phyloP scores from a whole-genome alignment of 495 filamentous ascomycete genomes.

The Alectoria sarmentosa region DNA sequence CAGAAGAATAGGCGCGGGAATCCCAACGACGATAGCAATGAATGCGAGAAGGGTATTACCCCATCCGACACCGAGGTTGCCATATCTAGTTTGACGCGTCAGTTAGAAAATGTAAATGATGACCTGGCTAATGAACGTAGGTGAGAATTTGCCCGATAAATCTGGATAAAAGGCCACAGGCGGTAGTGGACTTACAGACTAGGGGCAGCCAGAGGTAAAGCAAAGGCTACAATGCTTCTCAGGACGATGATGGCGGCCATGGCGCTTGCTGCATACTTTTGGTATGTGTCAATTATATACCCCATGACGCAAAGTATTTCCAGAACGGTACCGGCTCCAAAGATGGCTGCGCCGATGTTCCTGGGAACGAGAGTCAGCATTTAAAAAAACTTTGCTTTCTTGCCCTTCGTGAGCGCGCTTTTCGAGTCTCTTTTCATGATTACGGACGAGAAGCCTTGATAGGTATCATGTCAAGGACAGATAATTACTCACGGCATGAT shows the following conservation, averaged over 20 bases:
- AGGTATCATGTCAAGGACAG: constrained; percentile 29
- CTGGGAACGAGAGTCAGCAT: neutral
- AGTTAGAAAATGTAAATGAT: constrained; percentile 19
- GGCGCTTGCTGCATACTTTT: constrained; percentile 36
- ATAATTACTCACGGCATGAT: constrained; percentile 39
- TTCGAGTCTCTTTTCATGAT: neutral
- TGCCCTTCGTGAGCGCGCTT: neutral
- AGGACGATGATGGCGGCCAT: constrained; percentile 43
- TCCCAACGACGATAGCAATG: constrained; percentile 39
- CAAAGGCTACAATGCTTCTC: constrained; percentile 42
- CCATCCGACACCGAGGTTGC: constrained; percentile 30
- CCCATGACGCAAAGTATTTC: constrained; percentile 43
- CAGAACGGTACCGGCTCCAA: constrained; percentile 44
- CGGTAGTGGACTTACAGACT: constrained; percentile 35
- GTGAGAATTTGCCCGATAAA: neutral
- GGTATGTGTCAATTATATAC: constrained; percentile 49
- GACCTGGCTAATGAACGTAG: neutral
- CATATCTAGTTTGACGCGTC: constrained; percentile 30
- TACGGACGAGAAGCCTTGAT: neutral
- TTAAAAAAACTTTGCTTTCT: neutral
- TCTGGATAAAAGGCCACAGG: neutral
- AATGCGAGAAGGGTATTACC: constrained; percentile 47
- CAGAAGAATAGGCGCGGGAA: constrained; percentile 46
- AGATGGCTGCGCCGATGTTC: constrained; percentile 38
- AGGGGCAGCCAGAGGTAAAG: constrained; percentile 36